These are phyloP conservation scores for Beauveria bassiana DNA, from an alignment of 2,329 filamentous ascomycete genomes.

Conservation along the genomic window DNA sequence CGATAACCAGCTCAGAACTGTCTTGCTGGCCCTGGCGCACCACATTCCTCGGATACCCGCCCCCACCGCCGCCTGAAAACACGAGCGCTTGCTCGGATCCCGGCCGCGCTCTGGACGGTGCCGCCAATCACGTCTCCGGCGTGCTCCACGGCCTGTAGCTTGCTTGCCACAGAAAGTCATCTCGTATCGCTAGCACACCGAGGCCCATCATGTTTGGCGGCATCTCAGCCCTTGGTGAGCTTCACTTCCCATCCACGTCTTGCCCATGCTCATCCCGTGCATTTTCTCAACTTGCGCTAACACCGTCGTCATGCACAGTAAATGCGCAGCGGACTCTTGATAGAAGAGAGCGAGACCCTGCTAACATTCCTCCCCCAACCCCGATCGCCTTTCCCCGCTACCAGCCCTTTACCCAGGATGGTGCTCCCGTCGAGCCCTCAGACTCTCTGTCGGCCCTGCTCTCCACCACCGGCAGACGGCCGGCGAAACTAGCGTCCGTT, in stretches of 20 bases:
- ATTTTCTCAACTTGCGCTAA: neutral
- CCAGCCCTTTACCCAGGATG: slow-evolving; percentile 29
- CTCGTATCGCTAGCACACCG: neutral
- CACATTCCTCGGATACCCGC: neutral
- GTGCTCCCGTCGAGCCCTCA: slow-evolving; percentile 20
- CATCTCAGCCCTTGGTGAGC: slow-evolving; percentile 2
- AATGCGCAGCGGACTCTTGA: neutral
- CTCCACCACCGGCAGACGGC: slow-evolving; percentile 45
- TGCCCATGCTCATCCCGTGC: neutral
- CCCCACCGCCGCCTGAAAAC: neutral
- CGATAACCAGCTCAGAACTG: too few relatives aligned
- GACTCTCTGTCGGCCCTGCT: slow-evolving; percentile 42
- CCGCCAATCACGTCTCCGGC: neutral
- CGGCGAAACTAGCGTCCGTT: slow-evolving; percentile 26
- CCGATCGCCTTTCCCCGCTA: slow-evolving; percentile 44
- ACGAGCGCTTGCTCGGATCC: neutral
- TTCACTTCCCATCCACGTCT: neutral
- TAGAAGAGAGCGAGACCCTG: slow-evolving; percentile 35
- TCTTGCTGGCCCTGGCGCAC: neutral
- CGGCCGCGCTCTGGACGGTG: neutral
- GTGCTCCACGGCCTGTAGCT: neutral
- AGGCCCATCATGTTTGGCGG: slow-evolving; percentile 1
- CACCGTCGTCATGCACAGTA: neutral
- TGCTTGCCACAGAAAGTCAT: neutral
- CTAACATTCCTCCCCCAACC: slow-evolving; percentile 49